A percentile compares a stretch with the other conserved stretches of the same genome.
Conservation (phyloP, 2,329 filamentous ascomycete genomes). For the Xylariaceae sp. region DNA sequence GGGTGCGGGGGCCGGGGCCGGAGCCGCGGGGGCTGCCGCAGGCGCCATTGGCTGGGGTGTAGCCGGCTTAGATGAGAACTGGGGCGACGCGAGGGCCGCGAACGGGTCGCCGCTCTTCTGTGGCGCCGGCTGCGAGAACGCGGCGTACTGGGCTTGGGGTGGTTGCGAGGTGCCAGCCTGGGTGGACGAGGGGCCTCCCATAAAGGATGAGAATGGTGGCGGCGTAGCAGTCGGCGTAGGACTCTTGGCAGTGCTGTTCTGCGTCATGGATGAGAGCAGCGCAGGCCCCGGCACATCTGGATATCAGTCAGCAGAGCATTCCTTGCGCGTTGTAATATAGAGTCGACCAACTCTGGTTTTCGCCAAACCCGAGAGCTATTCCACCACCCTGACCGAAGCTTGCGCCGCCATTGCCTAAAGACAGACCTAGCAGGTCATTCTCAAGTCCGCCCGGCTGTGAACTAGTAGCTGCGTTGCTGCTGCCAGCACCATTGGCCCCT, state of each 20-base stretch:
- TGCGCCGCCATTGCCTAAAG: slow-evolving; percentile 60
- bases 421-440: slow-evolving; percentile 84
- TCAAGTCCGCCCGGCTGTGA: slow-evolving; percentile 62
- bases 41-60: slow-evolving; percentile 25
- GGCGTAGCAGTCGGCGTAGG: slow-evolving; percentile 31
- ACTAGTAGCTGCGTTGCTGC: slow-evolving; percentile 37
- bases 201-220: slow-evolving; percentile 46
- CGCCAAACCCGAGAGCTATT: slow-evolving; percentile 74
- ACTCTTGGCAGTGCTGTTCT: slow-evolving; percentile 50
- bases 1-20: slow-evolving; percentile 14
- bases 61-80: slow-evolving; percentile 30
- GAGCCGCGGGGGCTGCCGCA: slow-evolving; percentile 10
- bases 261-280: slow-evolving; percentile 55
- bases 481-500: slow-evolving; percentile 35
- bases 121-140: slow-evolving; percentile 35
- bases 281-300: slow-evolving; percentile 58
- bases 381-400: slow-evolving; percentile 68
- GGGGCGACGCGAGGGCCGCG: slow-evolving; percentile 37
- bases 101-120: slow-evolving; percentile 43
- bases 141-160: slow-evolving; percentile 37
- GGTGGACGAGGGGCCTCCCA: slow-evolving; percentile 46
- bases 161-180: slow-evolving; percentile 48
- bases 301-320: slow-evolving; percentile 19
- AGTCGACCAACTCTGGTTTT: slow-evolving; percentile 56
- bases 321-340: too few species aligned